Conservation (phyloP, 75 land plant species). For the Cryptomeria japonica region DNA sequence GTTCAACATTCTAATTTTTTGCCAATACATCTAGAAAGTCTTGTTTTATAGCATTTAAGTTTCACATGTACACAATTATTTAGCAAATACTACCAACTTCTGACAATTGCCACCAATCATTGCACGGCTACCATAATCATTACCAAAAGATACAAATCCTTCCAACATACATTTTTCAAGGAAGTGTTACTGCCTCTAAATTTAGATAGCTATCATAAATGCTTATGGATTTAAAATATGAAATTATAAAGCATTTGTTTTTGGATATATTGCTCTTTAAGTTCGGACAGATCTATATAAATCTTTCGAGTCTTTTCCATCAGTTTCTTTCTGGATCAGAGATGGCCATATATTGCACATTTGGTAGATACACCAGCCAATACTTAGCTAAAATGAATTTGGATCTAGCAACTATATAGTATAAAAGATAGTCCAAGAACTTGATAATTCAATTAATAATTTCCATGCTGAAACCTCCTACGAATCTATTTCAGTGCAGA, state of each 20-base stretch:
- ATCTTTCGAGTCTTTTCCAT: not conserved
- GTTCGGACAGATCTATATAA: not conserved
- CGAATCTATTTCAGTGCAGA: not conserved
- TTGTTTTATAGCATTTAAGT: not conserved
- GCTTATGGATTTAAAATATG: not conserved
- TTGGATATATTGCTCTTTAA: not conserved
- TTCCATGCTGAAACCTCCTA: not conserved
- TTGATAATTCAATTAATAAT: not conserved
- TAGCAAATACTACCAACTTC: not conserved
- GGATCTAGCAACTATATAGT: not conserved
- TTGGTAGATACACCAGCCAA: not conserved
- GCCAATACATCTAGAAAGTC: not conserved
- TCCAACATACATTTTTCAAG: not conserved
- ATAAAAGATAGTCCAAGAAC: not conserved
- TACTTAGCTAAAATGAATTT: not conserved
- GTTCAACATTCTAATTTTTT: not conserved
- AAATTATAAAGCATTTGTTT: not conserved
- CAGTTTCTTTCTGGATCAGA: too few relatives aligned
- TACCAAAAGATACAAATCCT: not conserved
- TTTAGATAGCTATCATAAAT: not conserved
- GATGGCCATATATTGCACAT: not conserved
- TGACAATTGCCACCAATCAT: not conserved
- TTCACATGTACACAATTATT: not conserved
- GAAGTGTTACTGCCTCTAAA: not conserved
- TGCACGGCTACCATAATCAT: not conserved